A percentile compares a stretch with the other conserved stretches of the same genome.
These are phyloP conservation scores for Metschnikowia arizonensis DNA, from an alignment of 805 yeast genomes.

Conservation along the genomic window DNA sequence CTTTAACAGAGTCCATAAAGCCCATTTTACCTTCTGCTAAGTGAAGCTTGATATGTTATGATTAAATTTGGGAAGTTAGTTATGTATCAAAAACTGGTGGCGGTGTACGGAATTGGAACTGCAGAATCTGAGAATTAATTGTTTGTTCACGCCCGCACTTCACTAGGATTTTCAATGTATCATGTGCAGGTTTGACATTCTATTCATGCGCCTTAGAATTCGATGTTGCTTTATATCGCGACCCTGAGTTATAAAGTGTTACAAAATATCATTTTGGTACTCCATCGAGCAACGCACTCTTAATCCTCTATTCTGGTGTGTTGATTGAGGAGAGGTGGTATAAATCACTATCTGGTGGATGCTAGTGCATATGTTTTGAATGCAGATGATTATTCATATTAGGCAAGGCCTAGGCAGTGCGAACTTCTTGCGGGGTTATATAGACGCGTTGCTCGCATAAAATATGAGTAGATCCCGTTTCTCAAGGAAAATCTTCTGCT, in stretches of 20 bases:
- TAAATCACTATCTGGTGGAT: background rate
- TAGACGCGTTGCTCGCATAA: background rate
- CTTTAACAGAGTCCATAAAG: constrained; percentile 35
- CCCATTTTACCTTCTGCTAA: constrained; percentile 26
- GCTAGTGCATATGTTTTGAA: background rate
- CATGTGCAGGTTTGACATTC: constrained; percentile 3
- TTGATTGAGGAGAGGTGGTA: background rate
- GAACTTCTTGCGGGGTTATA: background rate
- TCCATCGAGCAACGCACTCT: background rate
- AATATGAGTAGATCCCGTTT: too few relatives aligned
- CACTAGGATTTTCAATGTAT: background rate
- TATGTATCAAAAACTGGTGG: background rate
- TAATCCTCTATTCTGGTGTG: too few relatives aligned
- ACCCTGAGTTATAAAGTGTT: background rate
- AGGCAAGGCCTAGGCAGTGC: background rate
- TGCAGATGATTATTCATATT: background rate
- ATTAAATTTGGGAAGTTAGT: background rate
- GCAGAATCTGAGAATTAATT: background rate
- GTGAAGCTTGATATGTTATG: background rate
- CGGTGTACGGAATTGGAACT: background rate
- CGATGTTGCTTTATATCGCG: background rate
- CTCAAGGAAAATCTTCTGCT: too few relatives aligned
- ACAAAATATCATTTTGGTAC: background rate
- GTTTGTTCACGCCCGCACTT: constrained; percentile 3
- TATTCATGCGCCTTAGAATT: background rate